Conservation (phyloP, 139 green algal genomes). For the Raphidocelis subcapitata region DNA sequence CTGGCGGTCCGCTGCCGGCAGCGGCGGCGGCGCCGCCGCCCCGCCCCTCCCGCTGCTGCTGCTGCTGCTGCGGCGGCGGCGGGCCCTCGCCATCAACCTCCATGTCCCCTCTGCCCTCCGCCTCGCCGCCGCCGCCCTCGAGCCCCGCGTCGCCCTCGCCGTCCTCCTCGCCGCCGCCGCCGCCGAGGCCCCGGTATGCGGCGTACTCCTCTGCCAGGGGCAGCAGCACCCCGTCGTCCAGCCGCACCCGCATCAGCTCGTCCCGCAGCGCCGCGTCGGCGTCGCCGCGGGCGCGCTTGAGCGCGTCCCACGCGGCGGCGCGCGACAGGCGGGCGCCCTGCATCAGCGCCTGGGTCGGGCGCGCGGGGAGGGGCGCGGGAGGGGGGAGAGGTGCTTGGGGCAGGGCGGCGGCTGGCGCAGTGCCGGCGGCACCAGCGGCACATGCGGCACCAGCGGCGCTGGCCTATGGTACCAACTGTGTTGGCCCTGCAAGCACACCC, state of each 20-base stretch:
- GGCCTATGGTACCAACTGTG: not conserved
- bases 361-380: too few relatives aligned
- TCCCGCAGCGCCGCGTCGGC: constrained; percentile 7
- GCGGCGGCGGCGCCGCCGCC: too few relatives aligned
- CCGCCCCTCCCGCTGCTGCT: too few relatives aligned
- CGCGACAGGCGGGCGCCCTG: constrained; percentile 18
- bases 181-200: not conserved
- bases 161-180: too few relatives aligned
- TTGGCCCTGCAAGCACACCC: not conserved
- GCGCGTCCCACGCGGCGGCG: constrained; percentile 29
- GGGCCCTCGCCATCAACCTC: too few relatives aligned
- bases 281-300: constrained; percentile 35
- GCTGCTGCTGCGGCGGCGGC: too few relatives aligned
- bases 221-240: constrained; percentile 26
- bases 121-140: too few relatives aligned
- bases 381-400: too few relatives aligned
- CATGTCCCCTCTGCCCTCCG: too few relatives aligned
- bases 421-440: not conserved
- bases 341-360: constrained; percentile 34
- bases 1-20: too few relatives aligned
- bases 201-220: constrained; percentile 40
- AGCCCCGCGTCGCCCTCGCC: too few relatives aligned
- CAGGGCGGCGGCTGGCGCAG: not conserved
- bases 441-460: not conserved
- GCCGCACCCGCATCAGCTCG: constrained; percentile 33